Evolutionary conservation across 306 rosid genomes (phyloP), one percentile per base, ranked within the genome.

Genomic region (Acacia melanoxylon): DNA sequence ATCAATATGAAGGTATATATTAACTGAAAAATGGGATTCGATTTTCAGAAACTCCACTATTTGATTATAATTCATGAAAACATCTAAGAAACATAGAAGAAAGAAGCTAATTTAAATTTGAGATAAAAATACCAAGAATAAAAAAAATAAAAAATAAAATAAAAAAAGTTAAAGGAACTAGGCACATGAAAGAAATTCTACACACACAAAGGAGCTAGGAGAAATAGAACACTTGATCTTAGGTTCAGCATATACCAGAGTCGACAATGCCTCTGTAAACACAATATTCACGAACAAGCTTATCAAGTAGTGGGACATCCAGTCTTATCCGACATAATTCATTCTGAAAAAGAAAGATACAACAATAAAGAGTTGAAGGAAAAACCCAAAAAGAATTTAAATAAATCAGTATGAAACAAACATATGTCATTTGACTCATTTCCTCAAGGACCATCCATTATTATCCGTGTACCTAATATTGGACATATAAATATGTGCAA

Each of bases 211-310:
- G 49, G 72, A 29, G 27, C 25, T 10, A 29, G 12, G n/a, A 69
- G 59, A 46, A 68, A 22, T 42, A 29, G 62, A 46, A 19, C 1
- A 70, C 7, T 20, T 59, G 72, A 59, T 65, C 31, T 42, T 72
- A 69, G 58, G 78, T 80, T 86, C 68, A 89, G 85, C 80, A 80
- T 40, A 66, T 54, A 91, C 92, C 91, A 66, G 96, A 84, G 83
- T 96, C 94, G 74, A 93, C 92, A 81, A 96, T 92, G 88, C 99
- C 98, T 87, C 99, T 86, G 77, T 96, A 96, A 85, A 96, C 91
- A 83, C 98, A 93, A 84, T 96, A 93, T 83, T 96, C 99, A 22
- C 89, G 94, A 81, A 96, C 98, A 88, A 96, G 98, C 83, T 96
- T 97, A 76, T 96, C 98, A 85, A 95, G 97, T 80, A 92, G 81